Percentiles rank a stretch among this genome's conserved stretches.
These are phyloP conservation scores for Rusavskia elegans DNA, from an alignment of 495 filamentous ascomycete species.

Conservation along the genomic window DNA sequence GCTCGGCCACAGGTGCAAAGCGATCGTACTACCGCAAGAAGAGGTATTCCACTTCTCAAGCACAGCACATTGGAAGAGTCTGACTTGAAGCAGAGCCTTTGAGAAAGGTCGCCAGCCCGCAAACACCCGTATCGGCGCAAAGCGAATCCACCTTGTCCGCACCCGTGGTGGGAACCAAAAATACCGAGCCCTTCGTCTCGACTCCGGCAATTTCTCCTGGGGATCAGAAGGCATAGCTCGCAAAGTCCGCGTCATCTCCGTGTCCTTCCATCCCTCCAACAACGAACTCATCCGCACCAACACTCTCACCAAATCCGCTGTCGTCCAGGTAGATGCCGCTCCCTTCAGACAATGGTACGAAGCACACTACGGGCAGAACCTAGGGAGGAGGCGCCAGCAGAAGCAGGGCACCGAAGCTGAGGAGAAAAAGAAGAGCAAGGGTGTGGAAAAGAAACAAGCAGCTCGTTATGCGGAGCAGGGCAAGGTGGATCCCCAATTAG, in stretches of 20 bases:
- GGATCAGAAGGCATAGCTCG: constrained; percentile 91
- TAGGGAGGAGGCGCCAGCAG: constrained; percentile 82
- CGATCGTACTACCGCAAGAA: constrained; percentile 82
- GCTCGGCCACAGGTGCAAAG: constrained; percentile 93
- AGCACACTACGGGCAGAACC: constrained; percentile 84
- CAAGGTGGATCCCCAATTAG: constrained; percentile 84
- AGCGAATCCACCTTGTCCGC: constrained; percentile 97
- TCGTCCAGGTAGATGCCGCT: constrained; percentile 95
- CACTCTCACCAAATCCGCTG: constrained; percentile 95
- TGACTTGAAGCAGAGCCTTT: constrained; percentile 58
- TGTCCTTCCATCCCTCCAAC: constrained; percentile 98
- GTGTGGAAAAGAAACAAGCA: constrained; percentile 89
- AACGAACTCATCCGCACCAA: constrained; percentile 99
- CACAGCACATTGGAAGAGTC: background rate
- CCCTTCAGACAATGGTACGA: constrained; percentile 99
- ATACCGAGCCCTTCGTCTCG: constrained; percentile 97
- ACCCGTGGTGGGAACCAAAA: constrained; percentile 98
- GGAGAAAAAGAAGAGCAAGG: constrained; percentile 70
- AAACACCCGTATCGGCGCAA: constrained; percentile 96
- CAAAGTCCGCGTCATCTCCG: constrained; percentile 96
- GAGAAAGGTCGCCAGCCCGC: constrained; percentile 98
- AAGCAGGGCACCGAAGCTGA: constrained; percentile 45
- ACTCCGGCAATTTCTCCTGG: constrained; percentile 99
- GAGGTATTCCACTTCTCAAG: constrained; percentile 39
- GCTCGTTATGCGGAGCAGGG: constrained; percentile 60